Evolutionary conservation across 2,329 filamentous ascomycete species (phyloP).

Genomic region (Leptographium galeiforme): DNA sequence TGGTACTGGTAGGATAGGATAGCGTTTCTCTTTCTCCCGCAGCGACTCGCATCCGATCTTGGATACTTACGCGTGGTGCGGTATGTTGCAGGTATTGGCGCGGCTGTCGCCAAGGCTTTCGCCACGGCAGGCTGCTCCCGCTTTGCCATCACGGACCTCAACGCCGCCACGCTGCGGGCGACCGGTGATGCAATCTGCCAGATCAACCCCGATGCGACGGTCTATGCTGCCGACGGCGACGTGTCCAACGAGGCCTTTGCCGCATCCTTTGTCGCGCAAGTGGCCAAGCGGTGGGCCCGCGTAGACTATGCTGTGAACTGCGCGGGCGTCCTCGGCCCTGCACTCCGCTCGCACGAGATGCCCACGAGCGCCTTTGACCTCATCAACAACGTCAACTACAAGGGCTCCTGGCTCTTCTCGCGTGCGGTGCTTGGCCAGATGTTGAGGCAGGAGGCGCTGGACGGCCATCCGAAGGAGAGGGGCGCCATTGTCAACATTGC

Average conservation of each 20-base stretch:
- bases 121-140: conserved; percentile 32
- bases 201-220: background rate
- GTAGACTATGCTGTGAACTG: conserved; percentile 45
- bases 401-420: conserved; percentile 33
- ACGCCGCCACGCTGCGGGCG: conserved; percentile 24
- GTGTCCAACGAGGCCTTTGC: background rate
- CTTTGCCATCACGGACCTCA: conserved; percentile 42
- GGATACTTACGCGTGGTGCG: too few species aligned
- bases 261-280: background rate
- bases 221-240: background rate
- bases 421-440: conserved; percentile 30
- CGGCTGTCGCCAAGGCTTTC: conserved; percentile 37
- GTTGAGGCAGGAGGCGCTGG: conserved; percentile 28
- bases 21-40: background rate
- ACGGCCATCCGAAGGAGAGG: conserved; percentile 25
- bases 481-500: conserved; percentile 39
- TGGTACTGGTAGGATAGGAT: background rate
- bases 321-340: conserved; percentile 32
- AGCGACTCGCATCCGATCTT: too few species aligned
- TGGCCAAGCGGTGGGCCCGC: conserved; percentile 23
- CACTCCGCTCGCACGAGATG: conserved; percentile 31
- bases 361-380: conserved; percentile 33
- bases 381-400: conserved; percentile 42
- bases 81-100: conserved; percentile 35
- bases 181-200: background rate